phyloP scores from a whole-genome alignment of 2,329 filamentous ascomycete species.

The Pyricularia sp. region DNA sequence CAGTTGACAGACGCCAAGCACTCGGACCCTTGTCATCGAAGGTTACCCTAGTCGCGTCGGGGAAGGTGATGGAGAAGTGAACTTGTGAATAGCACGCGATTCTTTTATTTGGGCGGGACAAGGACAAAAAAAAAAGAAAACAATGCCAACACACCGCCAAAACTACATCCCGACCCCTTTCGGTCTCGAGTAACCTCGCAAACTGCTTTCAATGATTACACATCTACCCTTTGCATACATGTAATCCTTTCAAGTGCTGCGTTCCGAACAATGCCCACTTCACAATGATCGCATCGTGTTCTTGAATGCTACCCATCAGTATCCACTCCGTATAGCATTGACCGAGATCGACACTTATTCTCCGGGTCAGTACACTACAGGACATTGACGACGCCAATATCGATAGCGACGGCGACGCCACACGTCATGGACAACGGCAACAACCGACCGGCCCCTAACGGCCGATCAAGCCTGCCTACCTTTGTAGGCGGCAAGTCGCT shows the following conservation, averaged over 20 bases:
- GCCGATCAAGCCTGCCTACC: slow-evolving; percentile 29
- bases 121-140: background rate
- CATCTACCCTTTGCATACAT: background rate
- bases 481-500: background rate
- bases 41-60: background rate
- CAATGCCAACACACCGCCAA: background rate
- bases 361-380: background rate
- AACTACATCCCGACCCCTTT: background rate
- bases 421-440: background rate
- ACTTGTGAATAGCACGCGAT: background rate
- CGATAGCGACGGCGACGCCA: background rate
- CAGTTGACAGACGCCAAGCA: background rate
- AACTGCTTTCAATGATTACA: background rate
- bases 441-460: background rate
- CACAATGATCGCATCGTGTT: background rate
- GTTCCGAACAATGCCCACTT: background rate
- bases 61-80: background rate
- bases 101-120: background rate
- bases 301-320: background rate
- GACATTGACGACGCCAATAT: background rate
- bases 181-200: background rate
- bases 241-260: background rate
- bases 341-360: background rate
- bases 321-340: background rate
- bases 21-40: background rate